Base-by-base conservation (phyloP, 805 yeast genomes). In the Suhomyces pyralidae region DNA sequence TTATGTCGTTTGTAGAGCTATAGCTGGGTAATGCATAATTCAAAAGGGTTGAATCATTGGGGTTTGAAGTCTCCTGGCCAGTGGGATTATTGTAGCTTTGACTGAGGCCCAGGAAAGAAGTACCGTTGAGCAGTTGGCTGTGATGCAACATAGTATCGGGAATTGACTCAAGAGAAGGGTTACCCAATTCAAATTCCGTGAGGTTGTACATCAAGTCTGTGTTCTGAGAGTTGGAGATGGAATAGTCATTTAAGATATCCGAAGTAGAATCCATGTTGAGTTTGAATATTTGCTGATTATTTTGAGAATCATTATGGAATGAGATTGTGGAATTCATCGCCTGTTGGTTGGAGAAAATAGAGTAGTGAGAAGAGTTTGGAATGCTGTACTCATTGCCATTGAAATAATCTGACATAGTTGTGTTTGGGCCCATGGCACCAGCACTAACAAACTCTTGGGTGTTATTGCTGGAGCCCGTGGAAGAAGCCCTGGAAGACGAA, bases 91-190 rank as follows among this genome's bases (percentile, higher is more conserved):
- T 26, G 30, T 15, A 43, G 17, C 42, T 45, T 14, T 30, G 43
- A 28, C 45, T 42, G 26, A 46, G 19, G 12, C 48, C 44, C 49
- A 46, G 49, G n/a, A 17, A 17, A 10, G 42, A n/a, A 7, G 48
- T 3, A 20, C 45, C 26, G n/a, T n/a, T 25, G 40, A 40, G 42
- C 14, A 30, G n/a, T 14, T 55, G 55, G 20, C 25, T 49, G 25
- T 55, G 53, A n/a, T 44, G 48, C 28, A 51, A 22, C 47, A 46
- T 40, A 8, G 61, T 54, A 50, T 69, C 72, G 14, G 68, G 67
- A 25, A 68, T 62, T 9, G 65, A 60, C 20, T 69, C 71, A 32
- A 67, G 58, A 2, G 69, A 63, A 14, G 63, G 62, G 51, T 60
- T 64, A 1, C 55, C 63, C 34, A 64, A 51, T 14, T 66, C 69